Evolutionary conservation across 441 rosid species (phyloP).

Genomic region (Syzygium malaccense): DNA sequence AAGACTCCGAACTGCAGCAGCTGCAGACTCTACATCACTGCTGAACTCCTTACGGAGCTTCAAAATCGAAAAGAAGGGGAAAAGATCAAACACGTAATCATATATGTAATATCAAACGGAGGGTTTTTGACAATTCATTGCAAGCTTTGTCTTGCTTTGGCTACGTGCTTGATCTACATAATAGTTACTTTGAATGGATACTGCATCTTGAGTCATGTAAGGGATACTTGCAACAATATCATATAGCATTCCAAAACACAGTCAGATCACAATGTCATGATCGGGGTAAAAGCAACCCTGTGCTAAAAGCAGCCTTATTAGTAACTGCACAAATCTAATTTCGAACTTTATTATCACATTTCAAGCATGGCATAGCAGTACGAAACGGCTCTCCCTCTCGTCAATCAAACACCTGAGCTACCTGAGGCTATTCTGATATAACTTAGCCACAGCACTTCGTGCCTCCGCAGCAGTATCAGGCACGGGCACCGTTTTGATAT

Average conservation of each 20-base stretch:
- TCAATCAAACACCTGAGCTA: neutral
- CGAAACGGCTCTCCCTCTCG: neutral
- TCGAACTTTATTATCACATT: neutral
- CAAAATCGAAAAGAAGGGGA: neutral
- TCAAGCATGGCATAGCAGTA: neutral
- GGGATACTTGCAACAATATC: neutral
- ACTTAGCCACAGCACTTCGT: neutral
- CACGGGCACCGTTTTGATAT: neutral
- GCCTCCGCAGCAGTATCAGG: neutral
- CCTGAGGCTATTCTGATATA: neutral
- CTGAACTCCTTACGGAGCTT: constrained; percentile 84
- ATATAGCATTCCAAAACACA: neutral
- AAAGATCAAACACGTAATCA: neutral
- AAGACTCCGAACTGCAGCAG: constrained; percentile 52
- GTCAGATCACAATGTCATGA: neutral
- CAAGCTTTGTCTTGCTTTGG: neutral
- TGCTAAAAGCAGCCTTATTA: neutral
- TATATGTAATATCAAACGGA: neutral
- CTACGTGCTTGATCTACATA: neutral
- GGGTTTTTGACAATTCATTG: neutral
- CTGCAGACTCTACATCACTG: constrained; percentile 60
- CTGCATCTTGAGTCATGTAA: neutral
- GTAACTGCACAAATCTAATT: neutral
- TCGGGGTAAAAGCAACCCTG: neutral
- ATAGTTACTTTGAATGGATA: neutral